phyloP scores from a whole-genome alignment of 768 basidiomycete species.

The Tylopilus intermedius region DNA sequence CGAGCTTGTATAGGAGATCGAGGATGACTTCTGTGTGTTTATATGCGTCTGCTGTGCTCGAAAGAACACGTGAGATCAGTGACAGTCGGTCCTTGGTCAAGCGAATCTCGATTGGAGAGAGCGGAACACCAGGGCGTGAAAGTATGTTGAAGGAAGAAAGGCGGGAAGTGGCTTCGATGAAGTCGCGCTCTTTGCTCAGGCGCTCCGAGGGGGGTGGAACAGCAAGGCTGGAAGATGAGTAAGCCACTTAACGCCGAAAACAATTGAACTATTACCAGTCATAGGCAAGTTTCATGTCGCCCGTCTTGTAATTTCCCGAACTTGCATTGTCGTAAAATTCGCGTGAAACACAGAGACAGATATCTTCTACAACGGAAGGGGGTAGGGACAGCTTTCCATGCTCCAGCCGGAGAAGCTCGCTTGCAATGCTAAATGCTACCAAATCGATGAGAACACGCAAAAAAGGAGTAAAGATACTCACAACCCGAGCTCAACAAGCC shows the following conservation, averaged over 20 bases:
- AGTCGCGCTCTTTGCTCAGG: slow-evolving; percentile 71
- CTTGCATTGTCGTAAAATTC: slow-evolving; percentile 96
- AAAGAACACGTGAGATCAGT: slow-evolving; percentile 82
- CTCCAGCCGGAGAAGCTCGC: slow-evolving; percentile 49
- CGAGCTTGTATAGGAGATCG: slow-evolving; percentile 85
- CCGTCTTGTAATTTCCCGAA: slow-evolving; percentile 85
- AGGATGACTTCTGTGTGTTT: slow-evolving; percentile 89
- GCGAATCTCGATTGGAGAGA: slow-evolving; percentile 91
- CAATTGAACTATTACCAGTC: slow-evolving; percentile 61
- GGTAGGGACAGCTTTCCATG: slow-evolving; percentile 46
- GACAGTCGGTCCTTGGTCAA: slow-evolving; percentile 84
- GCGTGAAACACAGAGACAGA: slow-evolving; percentile 73
- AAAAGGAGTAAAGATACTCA: slow-evolving; percentile 42
- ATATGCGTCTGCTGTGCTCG: slow-evolving; percentile 81
- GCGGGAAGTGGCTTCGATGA: slow-evolving; percentile 96
- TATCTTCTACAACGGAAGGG: slow-evolving; percentile 56
- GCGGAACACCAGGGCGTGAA: slow-evolving; percentile 67
- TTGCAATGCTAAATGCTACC: slow-evolving; percentile 65
- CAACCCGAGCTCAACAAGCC: slow-evolving; percentile 85
- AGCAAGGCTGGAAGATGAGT: slow-evolving; percentile 51
- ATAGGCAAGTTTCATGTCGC: slow-evolving; percentile 96
- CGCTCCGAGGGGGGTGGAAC: slow-evolving; percentile 63
- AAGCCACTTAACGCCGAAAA: background rate
- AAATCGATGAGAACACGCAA: slow-evolving; percentile 7
- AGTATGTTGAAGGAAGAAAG: slow-evolving; percentile 88